Conservation (phyloP, 257 asterid species). For the Plantago elongata region DNA sequence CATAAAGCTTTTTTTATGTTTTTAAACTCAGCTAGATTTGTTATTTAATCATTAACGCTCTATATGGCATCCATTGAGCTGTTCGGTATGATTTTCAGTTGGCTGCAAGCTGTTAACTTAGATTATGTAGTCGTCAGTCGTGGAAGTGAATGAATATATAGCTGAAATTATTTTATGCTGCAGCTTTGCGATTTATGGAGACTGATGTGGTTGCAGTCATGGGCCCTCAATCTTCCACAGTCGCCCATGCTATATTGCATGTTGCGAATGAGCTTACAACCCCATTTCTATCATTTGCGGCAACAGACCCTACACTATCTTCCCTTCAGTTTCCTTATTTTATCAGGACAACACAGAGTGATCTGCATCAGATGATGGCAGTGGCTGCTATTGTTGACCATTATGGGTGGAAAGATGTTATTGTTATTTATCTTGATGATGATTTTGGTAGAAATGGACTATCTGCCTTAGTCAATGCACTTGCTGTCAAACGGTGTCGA, state of each 20-base stretch:
- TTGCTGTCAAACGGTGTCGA: constrained; percentile 46
- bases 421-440: constrained; percentile 57
- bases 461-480: constrained; percentile 61
- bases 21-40: neutral
- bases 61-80: too few relatives aligned
- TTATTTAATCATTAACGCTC: too few relatives aligned
- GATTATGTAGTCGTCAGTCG: too few relatives aligned
- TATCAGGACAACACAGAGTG: constrained; percentile 72
- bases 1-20: neutral
- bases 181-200: constrained; percentile 59
- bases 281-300: constrained; percentile 76
- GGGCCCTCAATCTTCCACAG: constrained; percentile 82
- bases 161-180: constrained; percentile 15
- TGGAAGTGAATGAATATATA: neutral
- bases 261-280: constrained; percentile 68
- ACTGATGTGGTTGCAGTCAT: constrained; percentile 62
- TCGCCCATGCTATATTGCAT: constrained; percentile 66
- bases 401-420: constrained; percentile 76
- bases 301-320: constrained; percentile 82
- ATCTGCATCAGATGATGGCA: constrained; percentile 71
- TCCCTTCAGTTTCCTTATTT: constrained; percentile 76
- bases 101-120: too few relatives aligned
- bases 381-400: constrained; percentile 53
- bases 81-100: too few relatives aligned
- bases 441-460: constrained; percentile 84